Base-by-base conservation (phyloP, 805 yeast species). In the Pichia cephalocereana region DNA sequence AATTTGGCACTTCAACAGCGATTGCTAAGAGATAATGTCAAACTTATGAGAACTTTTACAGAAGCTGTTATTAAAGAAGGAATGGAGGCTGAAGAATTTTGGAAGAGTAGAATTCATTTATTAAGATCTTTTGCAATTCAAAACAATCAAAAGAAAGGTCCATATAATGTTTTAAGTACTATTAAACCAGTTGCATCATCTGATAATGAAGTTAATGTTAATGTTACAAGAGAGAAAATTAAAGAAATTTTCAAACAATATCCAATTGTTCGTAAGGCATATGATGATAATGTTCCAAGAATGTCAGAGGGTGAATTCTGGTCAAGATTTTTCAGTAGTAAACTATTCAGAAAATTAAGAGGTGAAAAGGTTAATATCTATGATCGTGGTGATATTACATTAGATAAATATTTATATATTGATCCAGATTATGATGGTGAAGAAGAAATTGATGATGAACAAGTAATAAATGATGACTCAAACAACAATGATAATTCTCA, bases 311-410 rank as follows among this genome's bases (percentile, higher is more conserved):
- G 91, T 40, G 96, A 86, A 60, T 93, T 93, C 58, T 93, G 99
- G 99, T 87, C 96, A 11, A 71, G 97, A 52, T 93, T 93, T 59
- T 93, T 93, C 72, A 82, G 87, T 58, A 89, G 97, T 0, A 84
- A 88, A 57, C 69, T 93, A 51, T 93, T 90, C 60, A 74, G 96
- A 55, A 79, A 89, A 57, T 70, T 93, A 34, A 75, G 96, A 62
- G 99, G 99, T 50, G 98, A 93, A 60, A 82, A 80, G 54, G 76
- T 88, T 46, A 79, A 82, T 58, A 66, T 76, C 3, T 83, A 79
- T 60, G 87, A 86, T 53, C 75, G 95, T 53, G 89, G 93, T 46
- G 98, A 93, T 64, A 75, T 82, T 6, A 74, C 89, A 8, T 71
- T 93, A 51, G 99, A 93, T 65, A 82, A 84, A 58, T 93, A 91